Evolutionary conservation across 2,329 filamentous ascomycete genomes (phyloP).

Genomic region (Chalaropsis thielavioides): DNA sequence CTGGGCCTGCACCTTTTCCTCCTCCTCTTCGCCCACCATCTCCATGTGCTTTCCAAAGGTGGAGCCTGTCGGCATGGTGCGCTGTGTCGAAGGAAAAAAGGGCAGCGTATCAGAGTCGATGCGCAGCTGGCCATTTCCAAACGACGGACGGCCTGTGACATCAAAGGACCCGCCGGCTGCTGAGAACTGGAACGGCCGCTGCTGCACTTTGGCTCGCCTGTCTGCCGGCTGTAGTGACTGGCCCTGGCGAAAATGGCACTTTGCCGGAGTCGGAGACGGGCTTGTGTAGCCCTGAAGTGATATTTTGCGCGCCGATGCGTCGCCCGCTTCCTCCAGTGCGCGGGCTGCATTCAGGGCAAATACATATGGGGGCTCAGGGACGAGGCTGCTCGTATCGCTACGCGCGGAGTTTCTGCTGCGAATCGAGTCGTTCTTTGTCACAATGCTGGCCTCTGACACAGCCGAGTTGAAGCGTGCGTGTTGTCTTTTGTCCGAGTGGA

Average conservation of each 20-base stretch:
- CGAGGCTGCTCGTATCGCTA: neutral
- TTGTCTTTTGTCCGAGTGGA: neutral
- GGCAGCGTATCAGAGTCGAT: conserved; percentile 13
- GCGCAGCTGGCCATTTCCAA: conserved; percentile 4
- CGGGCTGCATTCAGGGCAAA: conserved; percentile 12
- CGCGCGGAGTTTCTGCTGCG: neutral
- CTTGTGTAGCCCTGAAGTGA: neutral
- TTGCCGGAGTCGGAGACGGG: neutral
- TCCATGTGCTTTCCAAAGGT: conserved; percentile 4
- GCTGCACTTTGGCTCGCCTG: neutral
- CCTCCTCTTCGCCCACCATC: neutral
- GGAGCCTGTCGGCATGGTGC: neutral
- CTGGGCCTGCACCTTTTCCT: neutral
- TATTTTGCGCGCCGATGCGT: neutral
- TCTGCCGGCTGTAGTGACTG: neutral
- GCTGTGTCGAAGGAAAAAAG: neutral
- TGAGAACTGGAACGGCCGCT: neutral
- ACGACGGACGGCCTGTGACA: neutral
- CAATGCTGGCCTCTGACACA: neutral
- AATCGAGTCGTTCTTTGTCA: neutral
- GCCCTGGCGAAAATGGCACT: neutral
- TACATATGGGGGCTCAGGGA: conserved; percentile 13
- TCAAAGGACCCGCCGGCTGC: neutral
- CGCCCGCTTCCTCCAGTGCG: neutral
- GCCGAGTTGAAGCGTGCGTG: neutral